phyloP scores from a whole-genome alignment of 2,329 filamentous ascomycete genomes.

The Metarhizium humberi region DNA sequence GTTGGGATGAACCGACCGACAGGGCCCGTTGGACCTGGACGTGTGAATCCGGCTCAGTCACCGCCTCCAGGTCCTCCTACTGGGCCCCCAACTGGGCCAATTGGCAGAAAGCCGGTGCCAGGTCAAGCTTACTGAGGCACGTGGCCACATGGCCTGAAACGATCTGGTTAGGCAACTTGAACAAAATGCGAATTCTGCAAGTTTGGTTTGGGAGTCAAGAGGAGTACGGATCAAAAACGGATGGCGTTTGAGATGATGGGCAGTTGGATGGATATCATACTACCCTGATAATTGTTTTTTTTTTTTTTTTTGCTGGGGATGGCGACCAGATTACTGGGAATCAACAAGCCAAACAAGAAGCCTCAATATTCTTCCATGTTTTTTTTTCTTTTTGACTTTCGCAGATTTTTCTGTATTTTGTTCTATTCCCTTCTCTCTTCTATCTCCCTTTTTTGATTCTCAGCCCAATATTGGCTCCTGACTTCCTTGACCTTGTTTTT shows the following conservation, averaged over 20 bases:
- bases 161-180: not conserved
- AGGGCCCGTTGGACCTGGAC: slow-evolving; percentile 35
- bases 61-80: slow-evolving; percentile 24
- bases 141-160: too few species aligned
- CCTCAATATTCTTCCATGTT: slow-evolving; percentile 4
- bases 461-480: slow-evolving; percentile 15
- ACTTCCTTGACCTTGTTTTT: slow-evolving; percentile 16
- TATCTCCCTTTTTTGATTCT: not conserved
- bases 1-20: slow-evolving; percentile 29
- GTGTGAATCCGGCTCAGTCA: slow-evolving; percentile 33
- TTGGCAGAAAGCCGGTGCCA: slow-evolving; percentile 47
- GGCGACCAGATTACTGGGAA: not conserved
- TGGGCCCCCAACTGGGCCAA: slow-evolving; percentile 30
- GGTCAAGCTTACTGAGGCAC: slow-evolving; percentile 38
- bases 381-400: slow-evolving; percentile 9
- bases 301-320: not conserved
- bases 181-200: slow-evolving; percentile 6
- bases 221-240: slow-evolving; percentile 13
- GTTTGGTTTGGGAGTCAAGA: slow-evolving; percentile 9
- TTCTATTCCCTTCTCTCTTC: not conserved
- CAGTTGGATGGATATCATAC: slow-evolving; percentile 11
- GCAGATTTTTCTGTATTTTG: not conserved
- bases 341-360: not conserved
- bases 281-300: not conserved
- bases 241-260: slow-evolving; percentile 19